A percentile compares a stretch with the other conserved stretches of the same genome.
phyloP scores from a whole-genome alignment of 139 green algal species.

The Gonium pectorale region DNA sequence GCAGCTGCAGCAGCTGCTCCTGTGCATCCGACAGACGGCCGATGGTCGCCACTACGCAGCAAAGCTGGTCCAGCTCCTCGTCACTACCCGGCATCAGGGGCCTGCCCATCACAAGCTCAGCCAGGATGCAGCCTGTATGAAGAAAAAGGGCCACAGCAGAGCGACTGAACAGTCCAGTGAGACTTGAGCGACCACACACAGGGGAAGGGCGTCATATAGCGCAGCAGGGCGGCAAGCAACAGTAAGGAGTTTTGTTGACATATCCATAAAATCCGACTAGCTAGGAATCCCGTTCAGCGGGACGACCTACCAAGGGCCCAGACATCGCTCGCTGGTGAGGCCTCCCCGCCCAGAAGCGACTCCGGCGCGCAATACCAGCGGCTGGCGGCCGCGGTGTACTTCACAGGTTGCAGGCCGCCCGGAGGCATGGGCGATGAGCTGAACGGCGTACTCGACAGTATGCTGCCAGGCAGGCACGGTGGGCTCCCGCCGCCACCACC shows the following conservation, averaged over 20 bases:
- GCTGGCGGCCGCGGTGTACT: neutral
- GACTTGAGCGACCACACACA: too few relatives aligned
- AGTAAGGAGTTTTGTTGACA: too few relatives aligned
- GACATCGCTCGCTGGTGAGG: slow-evolving; percentile 5
- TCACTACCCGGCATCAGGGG: slow-evolving; percentile 32
- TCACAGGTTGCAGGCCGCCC: neutral
- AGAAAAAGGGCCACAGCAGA: neutral
- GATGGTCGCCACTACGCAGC: neutral
- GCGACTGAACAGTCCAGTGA: too few relatives aligned
- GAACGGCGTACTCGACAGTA: too few relatives aligned
- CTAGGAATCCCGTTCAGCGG: too few relatives aligned
- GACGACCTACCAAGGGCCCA: slow-evolving; percentile 30
- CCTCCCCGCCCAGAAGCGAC: slow-evolving; percentile 4
- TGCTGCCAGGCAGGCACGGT: too few relatives aligned
- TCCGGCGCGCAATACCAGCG: slow-evolving; percentile 41
- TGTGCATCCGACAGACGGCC: neutral
- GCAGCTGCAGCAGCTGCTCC: slow-evolving; percentile 24
- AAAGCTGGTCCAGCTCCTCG: slow-evolving; percentile 30
- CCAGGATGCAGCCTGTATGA: slow-evolving; percentile 30
- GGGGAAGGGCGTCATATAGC: too few relatives aligned
- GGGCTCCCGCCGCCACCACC: too few relatives aligned
- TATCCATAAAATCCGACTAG: too few relatives aligned
- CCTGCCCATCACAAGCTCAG: slow-evolving; percentile 24
- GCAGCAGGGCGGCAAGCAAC: too few relatives aligned
- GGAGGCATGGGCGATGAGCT: too few relatives aligned